phyloP scores from a whole-genome alignment of 1,139 yeast species.

The Debaryomycetaceae sp. region DNA sequence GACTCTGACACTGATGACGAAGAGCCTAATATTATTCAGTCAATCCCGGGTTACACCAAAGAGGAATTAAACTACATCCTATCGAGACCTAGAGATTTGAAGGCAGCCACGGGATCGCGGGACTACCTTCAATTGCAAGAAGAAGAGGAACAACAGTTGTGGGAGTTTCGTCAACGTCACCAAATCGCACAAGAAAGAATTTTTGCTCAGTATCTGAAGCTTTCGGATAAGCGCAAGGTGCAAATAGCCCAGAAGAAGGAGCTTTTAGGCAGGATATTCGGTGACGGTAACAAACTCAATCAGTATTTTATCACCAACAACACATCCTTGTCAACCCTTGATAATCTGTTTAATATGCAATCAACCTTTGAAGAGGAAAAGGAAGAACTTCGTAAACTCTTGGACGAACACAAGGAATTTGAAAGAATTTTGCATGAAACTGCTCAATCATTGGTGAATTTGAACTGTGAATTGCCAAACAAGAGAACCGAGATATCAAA shows the following conservation, averaged over 20 bases:
- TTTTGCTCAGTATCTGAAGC: conserved; percentile 30
- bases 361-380: conserved; percentile 41
- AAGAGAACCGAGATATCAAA: conserved; percentile 8
- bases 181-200: conserved; percentile 31
- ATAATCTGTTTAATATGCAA: conserved; percentile 33
- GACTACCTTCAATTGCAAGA: conserved; percentile 12
- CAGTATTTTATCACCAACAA: conserved; percentile 42
- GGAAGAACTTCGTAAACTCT: conserved; percentile 31
- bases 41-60: conserved; percentile 41
- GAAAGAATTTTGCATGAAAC: conserved; percentile 25
- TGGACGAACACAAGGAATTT: conserved; percentile 34
- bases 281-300: conserved; percentile 35
- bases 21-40: conserved; percentile 16
- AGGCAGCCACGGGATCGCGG: too few species aligned
- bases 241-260: conserved; percentile 42
- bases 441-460: conserved; percentile 9
- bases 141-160: conserved; percentile 27
- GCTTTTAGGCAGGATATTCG: conserved; percentile 34
- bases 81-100: conserved; percentile 13
- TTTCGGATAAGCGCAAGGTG: conserved; percentile 36
- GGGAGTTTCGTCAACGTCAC: conserved; percentile 30
- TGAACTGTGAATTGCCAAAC: conserved; percentile 8
- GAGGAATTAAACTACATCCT: conserved; percentile 28
- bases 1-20: conserved; percentile 22
- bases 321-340: conserved; percentile 35